Evolutionary conservation across 23 red algal species (phyloP).

Genomic region (Gracilaria vermiculophylla): DNA sequence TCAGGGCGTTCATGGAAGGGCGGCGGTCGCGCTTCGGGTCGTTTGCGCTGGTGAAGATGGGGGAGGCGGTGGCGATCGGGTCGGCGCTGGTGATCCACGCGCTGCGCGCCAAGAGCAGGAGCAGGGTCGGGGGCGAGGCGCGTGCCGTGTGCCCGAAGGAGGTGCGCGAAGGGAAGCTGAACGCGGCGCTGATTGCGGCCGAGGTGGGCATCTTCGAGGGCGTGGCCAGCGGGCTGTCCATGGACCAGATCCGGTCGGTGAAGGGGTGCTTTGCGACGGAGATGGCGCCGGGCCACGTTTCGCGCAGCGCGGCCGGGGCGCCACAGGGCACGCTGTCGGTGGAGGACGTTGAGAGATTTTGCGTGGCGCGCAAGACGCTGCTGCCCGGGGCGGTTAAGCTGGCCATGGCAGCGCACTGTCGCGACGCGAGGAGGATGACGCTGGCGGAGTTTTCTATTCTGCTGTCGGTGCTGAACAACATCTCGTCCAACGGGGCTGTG

Average conservation of each 20-base stretch:
- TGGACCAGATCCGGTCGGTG: slow-evolving; percentile 58
- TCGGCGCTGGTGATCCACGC: slow-evolving; percentile 40
- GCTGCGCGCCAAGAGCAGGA: slow-evolving; percentile 34
- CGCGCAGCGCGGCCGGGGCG: slow-evolving; percentile 15
- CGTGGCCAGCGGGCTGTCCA: slow-evolving; percentile 46
- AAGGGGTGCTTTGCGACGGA: slow-evolving; percentile 66
- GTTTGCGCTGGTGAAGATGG: slow-evolving; percentile 56
- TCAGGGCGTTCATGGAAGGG: slow-evolving; percentile 57
- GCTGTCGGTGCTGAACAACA: slow-evolving; percentile 55
- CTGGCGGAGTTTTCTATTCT: slow-evolving; percentile 76
- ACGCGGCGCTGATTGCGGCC: slow-evolving; percentile 49
- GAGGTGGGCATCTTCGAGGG: slow-evolving; percentile 73
- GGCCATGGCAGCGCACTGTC: slow-evolving; percentile 32
- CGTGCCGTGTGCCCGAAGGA: slow-evolving; percentile 55
- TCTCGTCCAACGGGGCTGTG: slow-evolving; percentile 44
- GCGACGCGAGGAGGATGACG: slow-evolving; percentile 42
- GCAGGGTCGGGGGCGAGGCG: slow-evolving; percentile 37
- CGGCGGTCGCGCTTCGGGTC: slow-evolving; percentile 54
- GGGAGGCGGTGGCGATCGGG: slow-evolving; percentile 59
- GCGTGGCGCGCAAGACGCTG: slow-evolving; percentile 44
- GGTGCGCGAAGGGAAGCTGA: slow-evolving; percentile 61
- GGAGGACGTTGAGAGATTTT: slow-evolving; percentile 64
- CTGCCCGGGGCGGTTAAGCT: slow-evolving; percentile 39
- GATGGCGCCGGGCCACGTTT: not conserved
- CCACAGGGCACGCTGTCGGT: slow-evolving; percentile 26